These are phyloP conservation scores for Aspergillus pseudoterreus DNA, from an alignment of 2,329 filamentous ascomycete species.

Conservation along the genomic window DNA sequence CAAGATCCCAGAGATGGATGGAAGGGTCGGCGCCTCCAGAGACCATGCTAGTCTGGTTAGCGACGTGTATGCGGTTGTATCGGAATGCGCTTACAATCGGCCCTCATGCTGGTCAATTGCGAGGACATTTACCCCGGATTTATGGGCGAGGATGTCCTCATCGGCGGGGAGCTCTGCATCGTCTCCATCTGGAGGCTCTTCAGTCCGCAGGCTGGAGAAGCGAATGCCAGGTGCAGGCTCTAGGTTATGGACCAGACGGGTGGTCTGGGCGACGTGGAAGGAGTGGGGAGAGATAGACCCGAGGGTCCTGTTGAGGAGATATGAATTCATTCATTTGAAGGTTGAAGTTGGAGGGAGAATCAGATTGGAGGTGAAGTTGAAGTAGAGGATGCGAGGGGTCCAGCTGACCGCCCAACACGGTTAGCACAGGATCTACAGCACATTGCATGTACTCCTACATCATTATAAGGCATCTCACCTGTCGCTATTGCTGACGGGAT, in stretches of 20 bases:
- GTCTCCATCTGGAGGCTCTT: slow-evolving; percentile 4
- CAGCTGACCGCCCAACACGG: no score
- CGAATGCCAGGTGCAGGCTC: slow-evolving; percentile 63
- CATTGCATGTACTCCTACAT: no score
- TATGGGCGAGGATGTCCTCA: slow-evolving; percentile 56
- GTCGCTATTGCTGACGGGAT: no score
- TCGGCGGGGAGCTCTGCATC: neutral
- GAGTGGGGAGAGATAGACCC: slow-evolving; percentile 62
- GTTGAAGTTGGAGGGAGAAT: neutral
- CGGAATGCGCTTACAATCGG: slow-evolving; percentile 52
- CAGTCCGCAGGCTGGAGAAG: slow-evolving; percentile 57
- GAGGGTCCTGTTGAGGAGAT: slow-evolving; percentile 70
- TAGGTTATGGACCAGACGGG: slow-evolving; percentile 65
- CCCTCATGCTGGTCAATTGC: slow-evolving; percentile 80
- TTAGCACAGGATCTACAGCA: no score
- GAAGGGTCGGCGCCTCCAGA: slow-evolving; percentile 84
- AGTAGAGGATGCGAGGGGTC: no score
- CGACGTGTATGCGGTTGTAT: neutral
- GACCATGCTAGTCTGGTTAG: slow-evolving; percentile 56
- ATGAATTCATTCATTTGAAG: slow-evolving; percentile 66
- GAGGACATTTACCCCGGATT: slow-evolving; percentile 73
- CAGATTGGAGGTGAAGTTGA: no score
- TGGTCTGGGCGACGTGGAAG: slow-evolving; percentile 63
- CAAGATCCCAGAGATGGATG: slow-evolving; percentile 83
- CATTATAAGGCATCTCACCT: no score